Evolutionary conservation across 2,329 filamentous ascomycete species (phyloP).

Genomic region (Nannizzia gypsea): DNA sequence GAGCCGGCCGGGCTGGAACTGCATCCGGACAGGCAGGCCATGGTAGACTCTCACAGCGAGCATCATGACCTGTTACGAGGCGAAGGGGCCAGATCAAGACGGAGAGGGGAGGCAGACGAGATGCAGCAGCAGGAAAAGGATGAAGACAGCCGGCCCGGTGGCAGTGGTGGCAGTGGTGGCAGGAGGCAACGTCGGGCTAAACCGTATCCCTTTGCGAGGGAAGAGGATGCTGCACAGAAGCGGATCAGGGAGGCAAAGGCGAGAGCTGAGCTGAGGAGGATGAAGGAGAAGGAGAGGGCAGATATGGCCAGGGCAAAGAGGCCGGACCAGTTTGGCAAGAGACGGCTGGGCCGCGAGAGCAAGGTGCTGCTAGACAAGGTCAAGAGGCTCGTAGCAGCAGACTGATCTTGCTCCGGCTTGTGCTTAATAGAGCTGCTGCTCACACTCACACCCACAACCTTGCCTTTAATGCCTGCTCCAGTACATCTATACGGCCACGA

Average conservation of each 20-base stretch:
- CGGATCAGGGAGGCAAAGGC: slow-evolving; percentile 49
- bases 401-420: not conserved
- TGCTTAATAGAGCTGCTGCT: too few species aligned
- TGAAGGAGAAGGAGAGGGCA: slow-evolving; percentile 59
- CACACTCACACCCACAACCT: too few species aligned
- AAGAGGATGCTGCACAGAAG: slow-evolving; percentile 54
- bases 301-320: slow-evolving; percentile 51
- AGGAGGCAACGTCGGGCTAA: slow-evolving; percentile 30
- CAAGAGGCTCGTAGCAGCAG: slow-evolving; percentile 49
- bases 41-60: slow-evolving; percentile 37
- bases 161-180: slow-evolving; percentile 20
- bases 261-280: slow-evolving; percentile 51
- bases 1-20: slow-evolving; percentile 21
- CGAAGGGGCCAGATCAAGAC: not conserved
- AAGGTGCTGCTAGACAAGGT: slow-evolving; percentile 65
- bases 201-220: slow-evolving; percentile 49
- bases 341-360: slow-evolving; percentile 73
- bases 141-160: slow-evolving; percentile 19
- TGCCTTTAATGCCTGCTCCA: not conserved
- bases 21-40: slow-evolving; percentile 49
- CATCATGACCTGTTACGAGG: not conserved
- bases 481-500: not conserved
- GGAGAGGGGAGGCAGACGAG: not conserved
- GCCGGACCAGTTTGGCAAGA: slow-evolving; percentile 56
- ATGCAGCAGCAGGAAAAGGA: slow-evolving; percentile 14